These are phyloP conservation scores for Penicillium robsamsonii DNA, from an alignment of 495 filamentous ascomycete genomes.

Conservation along the genomic window DNA sequence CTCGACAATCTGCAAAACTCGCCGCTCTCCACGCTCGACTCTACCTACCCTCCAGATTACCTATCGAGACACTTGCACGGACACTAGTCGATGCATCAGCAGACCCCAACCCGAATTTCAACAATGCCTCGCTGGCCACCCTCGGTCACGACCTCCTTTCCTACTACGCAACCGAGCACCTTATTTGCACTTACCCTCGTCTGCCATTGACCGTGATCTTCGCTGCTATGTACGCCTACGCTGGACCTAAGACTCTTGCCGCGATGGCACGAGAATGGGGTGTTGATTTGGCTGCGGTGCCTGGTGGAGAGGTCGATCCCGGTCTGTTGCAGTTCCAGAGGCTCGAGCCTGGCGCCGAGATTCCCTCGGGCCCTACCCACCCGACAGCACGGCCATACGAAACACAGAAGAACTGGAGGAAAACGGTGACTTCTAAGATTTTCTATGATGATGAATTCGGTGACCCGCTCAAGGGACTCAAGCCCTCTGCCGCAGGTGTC, in stretches of 20 bases:
- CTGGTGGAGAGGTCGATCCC: conserved; percentile 88
- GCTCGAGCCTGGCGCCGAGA: conserved; percentile 55
- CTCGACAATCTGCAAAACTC: conserved; percentile 81
- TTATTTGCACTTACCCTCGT: conserved; percentile 83
- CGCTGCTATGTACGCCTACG: conserved; percentile 78
- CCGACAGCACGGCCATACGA: conserved; percentile 40
- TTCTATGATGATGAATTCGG: conserved; percentile 81
- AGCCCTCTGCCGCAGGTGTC: conserved; percentile 28
- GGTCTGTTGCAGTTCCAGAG: conserved; percentile 82
- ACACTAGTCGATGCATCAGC: conserved; percentile 82
- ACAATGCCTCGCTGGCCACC: conserved; percentile 76
- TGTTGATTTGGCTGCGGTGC: conserved; percentile 75
- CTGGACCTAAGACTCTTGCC: conserved; percentile 66
- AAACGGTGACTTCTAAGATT: conserved; percentile 66
- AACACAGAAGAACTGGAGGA: conserved; percentile 58
- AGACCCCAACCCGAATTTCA: conserved; percentile 70
- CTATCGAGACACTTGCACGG: conserved; percentile 80
- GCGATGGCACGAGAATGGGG: conserved; percentile 81
- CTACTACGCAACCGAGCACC: conserved; percentile 83
- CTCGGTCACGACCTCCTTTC: conserved; percentile 79
- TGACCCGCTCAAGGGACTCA: conserved; percentile 44
- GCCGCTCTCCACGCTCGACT: conserved; percentile 91
- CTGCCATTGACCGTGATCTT: conserved; percentile 80
- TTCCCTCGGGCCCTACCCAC: conserved; percentile 16
- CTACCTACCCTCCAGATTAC: conserved; percentile 74